phyloP scores from a whole-genome alignment of 495 filamentous ascomycete genomes.

The Platismatia glauca region DNA sequence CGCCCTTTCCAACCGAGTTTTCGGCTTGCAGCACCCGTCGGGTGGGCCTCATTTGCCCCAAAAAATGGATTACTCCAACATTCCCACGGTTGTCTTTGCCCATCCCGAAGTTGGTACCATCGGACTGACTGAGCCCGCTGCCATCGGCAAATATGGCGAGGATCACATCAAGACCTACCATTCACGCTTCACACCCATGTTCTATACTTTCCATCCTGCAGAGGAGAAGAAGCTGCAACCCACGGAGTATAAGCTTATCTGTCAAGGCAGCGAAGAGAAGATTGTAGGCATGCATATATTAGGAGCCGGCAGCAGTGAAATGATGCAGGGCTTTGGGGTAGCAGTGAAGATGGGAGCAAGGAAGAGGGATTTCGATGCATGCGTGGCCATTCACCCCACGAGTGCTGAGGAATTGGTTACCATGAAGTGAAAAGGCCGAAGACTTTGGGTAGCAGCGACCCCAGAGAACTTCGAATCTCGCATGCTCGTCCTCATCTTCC shows the following conservation, averaged over 20 bases:
- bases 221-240: constrained; percentile 51
- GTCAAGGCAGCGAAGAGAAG: constrained; percentile 48
- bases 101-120: constrained; percentile 52
- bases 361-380: constrained; percentile 88
- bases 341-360: constrained; percentile 97
- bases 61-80: constrained; percentile 48
- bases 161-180: constrained; percentile 51
- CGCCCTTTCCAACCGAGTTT: constrained; percentile 48
- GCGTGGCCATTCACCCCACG: constrained; percentile 89
- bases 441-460: background rate
- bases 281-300: constrained; percentile 53
- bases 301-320: constrained; percentile 57
- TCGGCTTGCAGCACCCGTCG: constrained; percentile 32
- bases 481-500: background rate
- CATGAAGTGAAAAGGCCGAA: constrained; percentile 32
- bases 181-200: constrained; percentile 50
- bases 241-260: constrained; percentile 53
- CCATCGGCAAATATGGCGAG: constrained; percentile 43
- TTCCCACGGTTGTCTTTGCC: constrained; percentile 52
- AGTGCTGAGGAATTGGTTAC: constrained; percentile 82
- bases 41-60: constrained; percentile 37
- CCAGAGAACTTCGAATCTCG: background rate
- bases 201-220: constrained; percentile 41
- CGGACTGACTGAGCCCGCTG: constrained; percentile 50
- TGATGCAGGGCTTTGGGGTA: constrained; percentile 92